Evolutionary conservation across 78 protist genomes (phyloP), one percentile per base, ranked within the genome.

Genomic region (slime mould (Dictyostelium discoideum)): DNA sequence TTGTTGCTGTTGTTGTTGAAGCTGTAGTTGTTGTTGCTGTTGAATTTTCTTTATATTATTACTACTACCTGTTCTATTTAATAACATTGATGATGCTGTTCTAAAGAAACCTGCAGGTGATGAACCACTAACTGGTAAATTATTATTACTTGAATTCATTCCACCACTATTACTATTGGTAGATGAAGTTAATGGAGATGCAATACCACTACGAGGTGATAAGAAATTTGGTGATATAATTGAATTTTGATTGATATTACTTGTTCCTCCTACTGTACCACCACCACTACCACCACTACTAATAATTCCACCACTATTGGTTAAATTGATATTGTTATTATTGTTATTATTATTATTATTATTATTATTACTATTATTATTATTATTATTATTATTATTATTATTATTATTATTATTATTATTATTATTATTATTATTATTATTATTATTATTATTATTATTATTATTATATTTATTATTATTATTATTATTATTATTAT

Each of bases 31-130:
- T 22, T 63, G 73, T 22, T 16, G 73, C 2, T 63, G 73, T 8
- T n/a, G 78, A 11, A 8, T 24, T 32, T 73, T 73, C 37, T 73
- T 73, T 73, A 73, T 32, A 73, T 32, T 73, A 73, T 14, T 73
- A 73, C 79, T 73, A 32, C 79, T 73, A 73, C 79, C 37, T 73
- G 79, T 73, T 73, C 79, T 73, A 73, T 73, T 73, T 73, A 73
- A 73, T 26, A 73, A 29, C 37, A 73, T 26, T 32, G 79, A 73
- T 73, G 79, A 73, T 26, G 79, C 79, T 3, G 79, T 73, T 73
- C 79, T 73, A 32, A 73, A 73, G 76, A 67, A 67, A n/a, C 76
- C 76, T 24, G 76, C 76, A n/a, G 76, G 26, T 67, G 76, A 67
- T 7, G 76, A 67, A 67, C 37, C 26, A 67, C 76, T 67, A 10